phyloP scores from a whole-genome alignment of 2,329 filamentous ascomycete genomes.

The Pyrenophora tritici-repentis region DNA sequence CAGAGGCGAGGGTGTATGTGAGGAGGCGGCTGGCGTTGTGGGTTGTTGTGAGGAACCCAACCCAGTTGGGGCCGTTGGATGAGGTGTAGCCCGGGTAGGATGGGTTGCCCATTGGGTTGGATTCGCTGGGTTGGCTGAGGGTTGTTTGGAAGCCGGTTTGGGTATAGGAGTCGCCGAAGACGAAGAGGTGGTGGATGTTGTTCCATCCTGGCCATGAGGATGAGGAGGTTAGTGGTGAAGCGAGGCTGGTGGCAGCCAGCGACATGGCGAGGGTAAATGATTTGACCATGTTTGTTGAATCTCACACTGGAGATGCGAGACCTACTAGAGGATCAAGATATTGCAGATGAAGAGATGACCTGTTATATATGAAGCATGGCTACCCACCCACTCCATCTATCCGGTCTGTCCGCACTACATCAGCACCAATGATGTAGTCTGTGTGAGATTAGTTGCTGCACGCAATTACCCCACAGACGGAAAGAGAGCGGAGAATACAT shows the following conservation, averaged over 20 bases:
- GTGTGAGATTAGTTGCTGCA: constrained; percentile 29
- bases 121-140: constrained; percentile 56
- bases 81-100: constrained; percentile 52
- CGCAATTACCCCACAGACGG: constrained; percentile 26
- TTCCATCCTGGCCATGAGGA: constrained; percentile 42
- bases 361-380: constrained; percentile 2
- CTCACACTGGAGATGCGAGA: no score
- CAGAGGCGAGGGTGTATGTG: constrained; percentile 60
- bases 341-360: neutral
- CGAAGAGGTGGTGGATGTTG: constrained; percentile 42
- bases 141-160: constrained; percentile 63
- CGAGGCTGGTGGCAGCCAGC: constrained; percentile 26
- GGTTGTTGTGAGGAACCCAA: constrained; percentile 52
- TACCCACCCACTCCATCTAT: no score
- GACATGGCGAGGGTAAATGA: constrained; percentile 28
- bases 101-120: constrained; percentile 67
- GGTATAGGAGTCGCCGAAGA: constrained; percentile 63
- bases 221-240: constrained; percentile 24
- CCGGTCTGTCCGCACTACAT: constrained; percentile 2
- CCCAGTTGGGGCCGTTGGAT: constrained; percentile 60
- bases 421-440: constrained; percentile 31
- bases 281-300: constrained; percentile 26
- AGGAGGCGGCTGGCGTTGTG: constrained; percentile 51
- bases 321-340: neutral
- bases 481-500: constrained; percentile 8